Conservation (phyloP, 2,329 filamentous ascomycete species). For the Neonectria sp. region DNA sequence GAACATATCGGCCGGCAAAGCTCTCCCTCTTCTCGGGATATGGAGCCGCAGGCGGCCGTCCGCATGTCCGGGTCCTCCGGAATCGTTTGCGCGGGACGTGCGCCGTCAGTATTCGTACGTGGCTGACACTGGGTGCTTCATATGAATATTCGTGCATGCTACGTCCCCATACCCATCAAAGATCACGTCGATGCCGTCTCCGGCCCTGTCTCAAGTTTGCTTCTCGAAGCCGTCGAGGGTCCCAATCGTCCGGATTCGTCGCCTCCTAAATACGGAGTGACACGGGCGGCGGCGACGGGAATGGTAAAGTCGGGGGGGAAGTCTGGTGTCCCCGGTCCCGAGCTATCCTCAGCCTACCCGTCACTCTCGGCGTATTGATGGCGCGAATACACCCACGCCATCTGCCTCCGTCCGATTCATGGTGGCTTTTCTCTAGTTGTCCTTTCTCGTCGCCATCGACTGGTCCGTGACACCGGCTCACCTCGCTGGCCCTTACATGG, state of each 20-base stretch:
- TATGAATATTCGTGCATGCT: background rate
- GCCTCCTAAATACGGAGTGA: background rate
- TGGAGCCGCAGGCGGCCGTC: background rate
- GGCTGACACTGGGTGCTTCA: background rate
- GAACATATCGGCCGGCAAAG: conserved; percentile 3
- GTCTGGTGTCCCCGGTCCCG: background rate
- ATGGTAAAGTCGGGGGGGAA: background rate
- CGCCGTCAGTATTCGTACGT: background rate
- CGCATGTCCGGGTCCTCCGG: background rate
- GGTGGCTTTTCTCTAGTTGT: background rate
- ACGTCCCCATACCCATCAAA: background rate
- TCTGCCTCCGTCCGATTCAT: background rate
- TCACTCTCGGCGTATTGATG: background rate
- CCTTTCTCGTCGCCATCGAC: background rate
- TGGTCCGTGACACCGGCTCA: conserved; percentile 10
- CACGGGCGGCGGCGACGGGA: conserved; percentile 3
- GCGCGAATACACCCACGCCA: background rate
- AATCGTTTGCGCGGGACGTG: background rate
- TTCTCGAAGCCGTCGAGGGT: background rate
- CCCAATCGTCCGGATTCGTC: background rate
- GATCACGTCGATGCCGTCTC: conserved; percentile 15
- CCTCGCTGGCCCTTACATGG: conserved; percentile 9
- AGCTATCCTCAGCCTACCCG: background rate
- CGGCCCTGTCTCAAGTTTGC: background rate
- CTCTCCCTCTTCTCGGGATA: conserved; percentile 3